Evolutionary conservation across 192 early-diverging fungal species (phyloP), one percentile per base, ranked within the genome.

Genomic region (Linderina pennispora): DNA sequence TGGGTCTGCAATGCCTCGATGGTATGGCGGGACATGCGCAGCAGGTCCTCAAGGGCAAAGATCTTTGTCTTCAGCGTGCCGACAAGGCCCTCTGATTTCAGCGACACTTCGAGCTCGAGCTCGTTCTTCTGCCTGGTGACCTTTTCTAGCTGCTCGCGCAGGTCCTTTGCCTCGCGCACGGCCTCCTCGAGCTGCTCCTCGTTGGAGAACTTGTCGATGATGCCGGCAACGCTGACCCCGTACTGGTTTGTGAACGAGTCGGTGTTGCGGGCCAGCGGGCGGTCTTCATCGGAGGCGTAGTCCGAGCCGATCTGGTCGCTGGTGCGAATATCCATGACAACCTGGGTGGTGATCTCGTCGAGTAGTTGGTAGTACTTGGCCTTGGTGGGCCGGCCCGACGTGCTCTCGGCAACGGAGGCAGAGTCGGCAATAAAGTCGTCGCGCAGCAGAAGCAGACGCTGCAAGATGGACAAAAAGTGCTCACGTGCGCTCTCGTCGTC

Each of bases 11-110:
- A 48, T 13, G 84, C 81, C 36, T 79, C 71, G 15, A 90, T 85
- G 3, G 84, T 87, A 28, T 86, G 80, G 1, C 85, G 76, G 23
- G 87, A 87, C 62, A 86, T 82, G n/a, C 85, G 80, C 26, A 90
- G 64, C 16, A 85, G 63, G 15, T 85, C 80, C 42, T 85, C 79
- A 8, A 90, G 66, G 8, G 83, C 77, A 48, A 74, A 56, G 3
- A 85, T 77, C 68, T 82, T 85, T 31, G 74, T 69, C 54, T 84
- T 86, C 0, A 90, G 68, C 42, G 83, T 80, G 21, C 79, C 74
- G 0, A 81, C 83, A 46, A 82, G 65, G 9, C 80, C 80, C 48
- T 83, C 84, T 26, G 78, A 77, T 54, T 81, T 80, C 17, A 79
- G 61, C 24, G 77, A 77, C 15, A 83, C 50, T 40, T 89, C 85